Conservation (phyloP, 2,329 filamentous ascomycete species). For the Taxawa tesnikishii region DNA sequence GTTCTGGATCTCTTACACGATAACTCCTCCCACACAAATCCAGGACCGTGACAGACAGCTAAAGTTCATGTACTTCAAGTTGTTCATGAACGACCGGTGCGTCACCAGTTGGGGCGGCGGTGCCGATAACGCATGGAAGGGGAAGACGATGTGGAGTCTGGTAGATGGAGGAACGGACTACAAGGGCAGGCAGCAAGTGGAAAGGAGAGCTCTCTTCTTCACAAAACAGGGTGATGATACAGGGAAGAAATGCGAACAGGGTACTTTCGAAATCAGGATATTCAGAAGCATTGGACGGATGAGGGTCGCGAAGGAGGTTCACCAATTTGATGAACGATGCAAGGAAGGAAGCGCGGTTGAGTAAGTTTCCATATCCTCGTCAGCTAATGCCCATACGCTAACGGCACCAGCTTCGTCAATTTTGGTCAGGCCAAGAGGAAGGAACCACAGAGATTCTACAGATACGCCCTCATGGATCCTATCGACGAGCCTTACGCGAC, state of each 20-base stretch:
- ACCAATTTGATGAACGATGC: background rate
- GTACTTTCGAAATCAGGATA: conserved; percentile 28
- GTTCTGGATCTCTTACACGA: conserved; percentile 31
- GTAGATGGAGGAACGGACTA: conserved; percentile 21
- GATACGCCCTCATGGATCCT: conserved; percentile 36
- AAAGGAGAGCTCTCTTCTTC: conserved; percentile 31
- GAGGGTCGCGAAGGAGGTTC: conserved; percentile 20
- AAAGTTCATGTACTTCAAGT: conserved; percentile 32
- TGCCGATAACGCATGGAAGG: conserved; percentile 27
- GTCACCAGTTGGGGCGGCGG: conserved; percentile 33
- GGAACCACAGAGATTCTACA: conserved; percentile 33
- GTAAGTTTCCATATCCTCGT: conserved; percentile 13
- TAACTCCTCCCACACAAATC: conserved; percentile 3
- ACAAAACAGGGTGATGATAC: conserved; percentile 9
- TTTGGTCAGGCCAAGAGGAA: conserved; percentile 24
- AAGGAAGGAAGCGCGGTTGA: conserved; percentile 12
- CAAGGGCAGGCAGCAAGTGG: conserved; percentile 19
- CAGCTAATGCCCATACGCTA: conserved; percentile 1
- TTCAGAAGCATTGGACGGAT: conserved; percentile 27
- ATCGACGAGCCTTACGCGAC: conserved; percentile 34
- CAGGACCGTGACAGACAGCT: background rate
- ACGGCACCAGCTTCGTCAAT: conserved; percentile 21
- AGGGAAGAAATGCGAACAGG: too few species aligned
- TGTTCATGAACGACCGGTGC: conserved; percentile 25
- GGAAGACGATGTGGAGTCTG: conserved; percentile 32